Evolutionary conservation across 192 early-diverging fungal species (phyloP), one percentile per base, ranked within the genome.

Genomic region (Linderina pennispora): DNA sequence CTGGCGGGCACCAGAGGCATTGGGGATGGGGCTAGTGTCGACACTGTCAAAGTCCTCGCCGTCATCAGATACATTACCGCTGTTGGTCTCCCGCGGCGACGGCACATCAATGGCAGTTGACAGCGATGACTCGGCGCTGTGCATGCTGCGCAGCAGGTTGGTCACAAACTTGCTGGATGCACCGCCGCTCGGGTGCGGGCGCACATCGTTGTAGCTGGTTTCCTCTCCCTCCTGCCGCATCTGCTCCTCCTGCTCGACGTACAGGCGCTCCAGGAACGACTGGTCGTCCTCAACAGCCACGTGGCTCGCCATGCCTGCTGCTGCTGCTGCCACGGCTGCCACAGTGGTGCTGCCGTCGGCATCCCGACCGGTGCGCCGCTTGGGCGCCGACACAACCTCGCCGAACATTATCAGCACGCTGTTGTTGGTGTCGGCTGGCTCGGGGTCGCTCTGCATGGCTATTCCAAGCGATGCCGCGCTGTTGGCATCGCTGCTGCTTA

Each of bases 261-360:
- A 78, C 57, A 88, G 85, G 8, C 82, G 69, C 41, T 90, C 85
- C 37, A 93, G 72, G 72, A 97, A 97, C 2, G 65, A 64, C 62
- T 97, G 90, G 52, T 97, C 90, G 42, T 90, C 84, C 62, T 94
- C 91, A 9, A 89, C 86, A 0, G 63, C 59, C 10, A 91, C 80
- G n/a, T 76, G 51, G 23, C 77, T 65, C 49, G 83, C 80, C 50
- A 80, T 75, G 16, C 49, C 54, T 16, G 58, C 53, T 10, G 52
- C 61, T 0, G 70, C 62, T 1, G 54, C 53, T 2, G 79, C 52
- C 2, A 73, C 65, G 6, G 82, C 81, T 34, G 69, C 69, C 11
- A 54, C 63, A n/a, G 62, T 57, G 9, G 58, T 50, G 38, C 63
- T 49, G 9, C 60, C 61, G 40, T 80, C 57, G 22, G 58, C 51